Evolutionary conservation across 75 land plant genomes (phyloP).

Genomic region (Sequoia sempervirens): DNA sequence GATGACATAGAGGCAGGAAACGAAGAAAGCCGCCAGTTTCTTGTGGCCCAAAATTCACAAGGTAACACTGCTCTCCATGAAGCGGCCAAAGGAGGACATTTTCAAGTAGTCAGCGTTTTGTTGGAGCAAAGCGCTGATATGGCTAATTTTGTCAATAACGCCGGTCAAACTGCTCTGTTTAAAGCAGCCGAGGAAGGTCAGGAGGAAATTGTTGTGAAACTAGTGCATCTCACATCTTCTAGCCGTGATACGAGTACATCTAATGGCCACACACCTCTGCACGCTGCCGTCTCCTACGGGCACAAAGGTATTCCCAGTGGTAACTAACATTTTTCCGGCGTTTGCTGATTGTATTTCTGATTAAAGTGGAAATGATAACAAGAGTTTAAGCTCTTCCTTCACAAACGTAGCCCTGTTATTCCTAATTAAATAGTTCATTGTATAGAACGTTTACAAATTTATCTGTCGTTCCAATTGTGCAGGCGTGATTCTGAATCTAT

Average conservation of each 20-base stretch:
- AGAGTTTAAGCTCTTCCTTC: too few relatives aligned
- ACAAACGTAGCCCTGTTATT: too few relatives aligned
- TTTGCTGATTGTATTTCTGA: too few relatives aligned
- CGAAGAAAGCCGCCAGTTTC: background rate
- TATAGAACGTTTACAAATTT: too few relatives aligned
- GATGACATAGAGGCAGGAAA: too few relatives aligned
- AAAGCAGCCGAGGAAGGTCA: background rate
- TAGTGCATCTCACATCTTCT: too few relatives aligned
- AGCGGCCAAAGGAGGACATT: background rate
- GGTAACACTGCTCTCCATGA: background rate
- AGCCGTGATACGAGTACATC: too few relatives aligned
- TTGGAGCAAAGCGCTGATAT: background rate
- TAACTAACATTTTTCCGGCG: too few relatives aligned
- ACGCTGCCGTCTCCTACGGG: background rate
- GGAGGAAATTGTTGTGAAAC: background rate
- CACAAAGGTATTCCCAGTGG: background rate
- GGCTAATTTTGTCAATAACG: background rate
- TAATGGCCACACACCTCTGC: background rate
- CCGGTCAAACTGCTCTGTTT: background rate
- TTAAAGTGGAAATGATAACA: too few relatives aligned
- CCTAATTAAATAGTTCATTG: too few relatives aligned
- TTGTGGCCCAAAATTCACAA: background rate
- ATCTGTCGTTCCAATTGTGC: background rate
- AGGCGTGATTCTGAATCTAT: background rate
- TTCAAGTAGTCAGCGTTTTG: too few relatives aligned